Base-by-base conservation (phyloP, 169 alveolate genomes). In the Babesia ovis region DNA sequence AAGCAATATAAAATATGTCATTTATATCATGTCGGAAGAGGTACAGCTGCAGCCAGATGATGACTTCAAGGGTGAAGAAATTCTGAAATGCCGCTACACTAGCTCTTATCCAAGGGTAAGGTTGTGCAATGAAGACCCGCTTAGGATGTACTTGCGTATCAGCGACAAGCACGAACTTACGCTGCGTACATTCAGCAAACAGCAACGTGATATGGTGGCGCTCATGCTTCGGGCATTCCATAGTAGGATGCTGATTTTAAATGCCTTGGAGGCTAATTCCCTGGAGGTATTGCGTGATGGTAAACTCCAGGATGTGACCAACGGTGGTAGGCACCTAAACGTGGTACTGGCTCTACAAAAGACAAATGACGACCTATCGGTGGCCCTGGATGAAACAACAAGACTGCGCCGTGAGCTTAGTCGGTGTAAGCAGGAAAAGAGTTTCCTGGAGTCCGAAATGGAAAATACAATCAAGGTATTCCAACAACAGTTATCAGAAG, bases 141-240 rank as follows among this genome's bases (percentile, higher is more conserved):
- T 68, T 14, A 20, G 58, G 41, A 34, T 79, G 45, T 79, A 45
- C 32, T 22, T 79, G 57, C 53, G 58, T 27, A 56, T 79, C 58
- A 58, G 42, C 53, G 68, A 59, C 35, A 64, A 73, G 46, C 58
- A 58, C 27, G 74, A 81, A 41, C 34, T 61, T 31, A 58, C 84
- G 22, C 60, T 81, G 14, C 68, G 79, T 16, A 77, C 70, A 18
- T 64, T 68, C 68, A 81, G 74, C 68, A 71, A 66, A 48, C 74
- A 70, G 32, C 85, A 70, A 45, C 53, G 89, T 20, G 89, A 81
- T 43, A 31, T 73, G 60, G 69, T 81, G 22, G 89, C 67, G 41
- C 61, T 81, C 71, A 70, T 57, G 75, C 39, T 81, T 3, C 68
- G 89, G 16, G 89, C 77, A 22, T 81, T 81, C 37, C 89, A 81